A percentile compares a stretch with the other conserved stretches of the same genome.
Evolutionary conservation across 352 stramenopile species (phyloP).

Genomic region (Phytophthora tentaculata): DNA sequence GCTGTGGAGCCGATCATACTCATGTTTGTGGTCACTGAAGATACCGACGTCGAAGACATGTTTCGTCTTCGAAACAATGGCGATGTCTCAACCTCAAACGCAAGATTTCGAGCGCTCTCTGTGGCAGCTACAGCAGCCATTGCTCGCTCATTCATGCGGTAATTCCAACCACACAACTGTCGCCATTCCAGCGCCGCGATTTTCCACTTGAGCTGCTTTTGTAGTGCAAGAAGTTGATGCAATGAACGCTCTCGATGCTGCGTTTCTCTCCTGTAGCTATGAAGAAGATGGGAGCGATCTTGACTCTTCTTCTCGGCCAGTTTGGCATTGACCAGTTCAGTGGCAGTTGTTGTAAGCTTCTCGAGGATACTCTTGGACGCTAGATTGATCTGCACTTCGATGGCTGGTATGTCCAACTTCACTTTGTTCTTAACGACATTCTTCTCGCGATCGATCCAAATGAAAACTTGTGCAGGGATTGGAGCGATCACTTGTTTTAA

Average conservation of each 20-base stretch:
- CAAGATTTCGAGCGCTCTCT: slow-evolving; percentile 39
- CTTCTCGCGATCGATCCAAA: slow-evolving; percentile 60
- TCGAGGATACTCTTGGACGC: slow-evolving; percentile 73
- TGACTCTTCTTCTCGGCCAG: slow-evolving; percentile 43
- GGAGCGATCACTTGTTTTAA: slow-evolving; percentile 72
- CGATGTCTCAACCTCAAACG: slow-evolving; percentile 56
- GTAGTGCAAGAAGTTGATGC: slow-evolving; percentile 49
- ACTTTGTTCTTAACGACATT: slow-evolving; percentile 48
- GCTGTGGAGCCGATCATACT: slow-evolving; percentile 40
- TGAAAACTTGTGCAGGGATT: slow-evolving; percentile 58
- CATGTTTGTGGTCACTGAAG: slow-evolving; percentile 45
- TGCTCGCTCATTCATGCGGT: slow-evolving; percentile 52
- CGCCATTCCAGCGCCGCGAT: slow-evolving; percentile 64
- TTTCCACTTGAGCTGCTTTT: slow-evolving; percentile 70
- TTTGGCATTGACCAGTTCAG: slow-evolving; percentile 50
- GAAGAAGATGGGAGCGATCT: slow-evolving; percentile 46
- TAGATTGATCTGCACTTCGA: slow-evolving; percentile 56
- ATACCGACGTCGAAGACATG: slow-evolving; percentile 39
- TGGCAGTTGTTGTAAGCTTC: slow-evolving; percentile 47
- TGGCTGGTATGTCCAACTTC: slow-evolving; percentile 60
- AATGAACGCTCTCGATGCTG: slow-evolving; percentile 34
- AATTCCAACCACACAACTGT: slow-evolving; percentile 63
- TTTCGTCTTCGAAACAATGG: slow-evolving; percentile 46
- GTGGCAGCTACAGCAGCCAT: slow-evolving; percentile 47
- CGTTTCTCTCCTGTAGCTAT: slow-evolving; percentile 18